Evolutionary conservation across 2,329 filamentous ascomycete species (phyloP).

Genomic region (Zymoseptoria pseudotritici): DNA sequence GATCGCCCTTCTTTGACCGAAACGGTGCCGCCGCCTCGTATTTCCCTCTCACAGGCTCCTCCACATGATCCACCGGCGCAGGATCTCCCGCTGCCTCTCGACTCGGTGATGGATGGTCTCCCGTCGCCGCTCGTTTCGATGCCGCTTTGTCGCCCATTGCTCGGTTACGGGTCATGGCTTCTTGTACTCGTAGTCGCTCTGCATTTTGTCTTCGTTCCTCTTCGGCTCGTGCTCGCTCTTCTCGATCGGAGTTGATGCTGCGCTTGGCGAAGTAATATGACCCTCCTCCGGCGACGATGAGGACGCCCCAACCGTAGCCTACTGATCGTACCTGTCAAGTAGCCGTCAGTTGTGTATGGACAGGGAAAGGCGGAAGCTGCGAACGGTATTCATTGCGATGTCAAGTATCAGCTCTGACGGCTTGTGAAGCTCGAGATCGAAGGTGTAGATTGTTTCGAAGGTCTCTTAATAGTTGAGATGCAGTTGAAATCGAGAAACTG

Average conservation of each 20-base stretch:
- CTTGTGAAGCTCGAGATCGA: background rate
- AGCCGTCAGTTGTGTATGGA: background rate
- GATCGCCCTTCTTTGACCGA: conserved; percentile 72
- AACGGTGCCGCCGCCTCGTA: conserved; percentile 77
- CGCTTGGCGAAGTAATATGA: conserved; percentile 96
- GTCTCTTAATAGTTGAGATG: background rate
- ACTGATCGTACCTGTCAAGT: conserved; percentile 21
- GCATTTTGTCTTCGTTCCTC: conserved; percentile 47
- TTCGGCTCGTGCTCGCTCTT: conserved; percentile 60
- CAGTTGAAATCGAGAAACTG: background rate
- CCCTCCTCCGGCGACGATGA: conserved; percentile 79
- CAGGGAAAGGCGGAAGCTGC: background rate
- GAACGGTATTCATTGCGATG: background rate
- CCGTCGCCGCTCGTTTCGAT: conserved; percentile 29
- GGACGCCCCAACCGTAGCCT: conserved; percentile 80
- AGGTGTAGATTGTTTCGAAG: background rate
- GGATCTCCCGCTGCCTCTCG: conserved; percentile 49
- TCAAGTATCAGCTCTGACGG: background rate
- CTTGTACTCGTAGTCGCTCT: conserved; percentile 20
- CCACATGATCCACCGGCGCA: conserved; percentile 77
- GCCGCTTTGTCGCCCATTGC: conserved; percentile 6
- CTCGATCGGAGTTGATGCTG: conserved; percentile 85
- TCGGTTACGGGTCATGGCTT: conserved; percentile 12
- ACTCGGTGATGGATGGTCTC: conserved; percentile 24
- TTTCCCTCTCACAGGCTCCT: conserved; percentile 70